Evolutionary conservation across 768 basidiomycete genomes (phyloP).

Genomic region (Pleurotus djamor): DNA sequence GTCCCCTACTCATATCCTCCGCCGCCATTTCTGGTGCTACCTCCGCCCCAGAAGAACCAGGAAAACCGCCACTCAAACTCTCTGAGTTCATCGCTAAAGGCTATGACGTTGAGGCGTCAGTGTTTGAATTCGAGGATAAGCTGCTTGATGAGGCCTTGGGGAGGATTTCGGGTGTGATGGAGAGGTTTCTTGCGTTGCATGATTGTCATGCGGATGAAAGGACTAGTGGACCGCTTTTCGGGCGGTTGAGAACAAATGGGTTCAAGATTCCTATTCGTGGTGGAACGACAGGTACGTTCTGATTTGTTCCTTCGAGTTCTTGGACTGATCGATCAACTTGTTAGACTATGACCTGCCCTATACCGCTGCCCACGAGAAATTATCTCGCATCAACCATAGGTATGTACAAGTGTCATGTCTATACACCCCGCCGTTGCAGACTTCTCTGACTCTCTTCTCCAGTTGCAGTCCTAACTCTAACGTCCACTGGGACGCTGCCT

Average conservation of each 20-base stretch:
- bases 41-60: no score
- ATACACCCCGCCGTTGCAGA: not conserved
- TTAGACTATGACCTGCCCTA: conserved; percentile 6
- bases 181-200: conserved; percentile 19
- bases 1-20: conserved; percentile 22
- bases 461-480: conserved; percentile 22
- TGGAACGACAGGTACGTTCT: not conserved
- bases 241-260: conserved; percentile 25
- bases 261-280: conserved; percentile 8
- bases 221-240: conserved; percentile 23
- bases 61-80: no score
- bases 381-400: conserved; percentile 24
- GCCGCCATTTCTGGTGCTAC: not conserved
- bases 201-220: conserved; percentile 18
- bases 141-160: conserved; percentile 12
- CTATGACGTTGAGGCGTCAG: not conserved
- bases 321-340: not conserved
- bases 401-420: not conserved
- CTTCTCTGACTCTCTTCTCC: not conserved
- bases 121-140: conserved; percentile 4
- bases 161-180: conserved; percentile 17
- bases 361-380: conserved; percentile 12
- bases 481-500: conserved; percentile 17
- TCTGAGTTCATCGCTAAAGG: not conserved
- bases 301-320: not conserved